Conservation (phyloP, 2,329 filamentous ascomycete species). For the Clarireedia sp. region DNA sequence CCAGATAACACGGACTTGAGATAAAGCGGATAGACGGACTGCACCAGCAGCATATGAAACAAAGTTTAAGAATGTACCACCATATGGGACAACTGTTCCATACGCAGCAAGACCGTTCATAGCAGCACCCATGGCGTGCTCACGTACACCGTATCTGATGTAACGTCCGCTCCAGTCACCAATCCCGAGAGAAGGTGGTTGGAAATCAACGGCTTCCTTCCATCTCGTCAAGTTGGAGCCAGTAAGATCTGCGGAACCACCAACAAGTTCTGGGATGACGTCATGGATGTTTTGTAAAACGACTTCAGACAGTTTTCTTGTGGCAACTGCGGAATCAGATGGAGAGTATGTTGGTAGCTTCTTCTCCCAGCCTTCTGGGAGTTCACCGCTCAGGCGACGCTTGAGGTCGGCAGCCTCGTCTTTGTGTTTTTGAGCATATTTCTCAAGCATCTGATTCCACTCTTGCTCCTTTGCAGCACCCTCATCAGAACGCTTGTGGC, state of each 20-base stretch:
- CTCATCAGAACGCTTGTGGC: slow-evolving; percentile 74
- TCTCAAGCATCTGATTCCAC: slow-evolving; percentile 89
- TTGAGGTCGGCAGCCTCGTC: slow-evolving; percentile 71
- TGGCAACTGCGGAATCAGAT: slow-evolving; percentile 74
- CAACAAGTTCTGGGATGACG: slow-evolving; percentile 80
- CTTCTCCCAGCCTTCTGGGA: slow-evolving; percentile 97
- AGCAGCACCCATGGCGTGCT: slow-evolving; percentile 87
- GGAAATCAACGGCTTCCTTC: slow-evolving; percentile 97
- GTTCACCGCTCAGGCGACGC: slow-evolving; percentile 72
- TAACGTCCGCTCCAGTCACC: slow-evolving; percentile 90
- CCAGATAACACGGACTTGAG: slow-evolving; percentile 86
- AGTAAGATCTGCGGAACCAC: slow-evolving; percentile 95
- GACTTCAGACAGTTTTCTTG: slow-evolving; percentile 91
- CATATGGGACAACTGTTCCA: slow-evolving; percentile 87
- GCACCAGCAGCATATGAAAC: slow-evolving; percentile 95
- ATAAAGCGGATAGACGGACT: slow-evolving; percentile 87
- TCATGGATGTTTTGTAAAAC: slow-evolving; percentile 83
- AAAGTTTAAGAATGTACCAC: slow-evolving; percentile 98
- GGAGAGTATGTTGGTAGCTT: slow-evolving; percentile 84
- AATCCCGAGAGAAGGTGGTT: slow-evolving; percentile 76
- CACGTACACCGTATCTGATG: slow-evolving; percentile 83
- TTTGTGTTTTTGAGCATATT: slow-evolving; percentile 74
- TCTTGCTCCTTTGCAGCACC: slow-evolving; percentile 86
- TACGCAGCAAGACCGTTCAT: slow-evolving; percentile 95
- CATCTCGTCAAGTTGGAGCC: slow-evolving; percentile 97